Evolutionary conservation across 202 grass and related monocot genomes (phyloP).

Genomic region (Zoysia matrella): DNA sequence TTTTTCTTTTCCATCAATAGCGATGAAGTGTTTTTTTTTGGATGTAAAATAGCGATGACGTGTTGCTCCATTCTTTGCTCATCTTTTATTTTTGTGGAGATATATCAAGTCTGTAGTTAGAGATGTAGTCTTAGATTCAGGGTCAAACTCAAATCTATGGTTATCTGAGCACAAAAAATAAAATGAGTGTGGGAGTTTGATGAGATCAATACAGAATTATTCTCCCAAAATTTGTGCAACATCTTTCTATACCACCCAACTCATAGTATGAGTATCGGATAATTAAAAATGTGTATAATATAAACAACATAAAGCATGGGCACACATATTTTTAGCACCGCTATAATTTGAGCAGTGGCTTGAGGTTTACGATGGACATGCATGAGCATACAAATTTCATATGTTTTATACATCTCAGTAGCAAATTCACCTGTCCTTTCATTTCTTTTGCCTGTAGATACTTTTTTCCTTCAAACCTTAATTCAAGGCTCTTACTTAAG

Average conservation of each 20-base stretch:
- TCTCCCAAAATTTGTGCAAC: background rate
- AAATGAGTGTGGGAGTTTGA: background rate
- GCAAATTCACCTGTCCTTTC: slow-evolving; percentile 15
- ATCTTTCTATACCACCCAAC: background rate
- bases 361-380: background rate
- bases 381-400: background rate
- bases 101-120: too few species aligned
- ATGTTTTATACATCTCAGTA: background rate
- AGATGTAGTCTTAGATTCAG: too few species aligned
- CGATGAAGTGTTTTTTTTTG: too few species aligned
- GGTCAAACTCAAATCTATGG: background rate
- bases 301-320: slow-evolving; percentile 12
- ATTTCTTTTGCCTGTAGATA: slow-evolving; percentile 25
- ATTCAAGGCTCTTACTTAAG: background rate
- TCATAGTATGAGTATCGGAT: slow-evolving; percentile 27
- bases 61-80: too few species aligned
- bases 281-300: background rate
- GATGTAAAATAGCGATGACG: too few species aligned
- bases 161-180: slow-evolving; percentile 3
- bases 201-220: background rate
- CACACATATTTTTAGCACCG: background rate
- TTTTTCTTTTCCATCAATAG: too few species aligned
- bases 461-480: background rate
- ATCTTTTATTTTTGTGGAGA: too few species aligned
- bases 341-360: background rate